A percentile compares a stretch with the other conserved stretches of the same genome.
Evolutionary conservation across 2,329 filamentous ascomycete genomes (phyloP).

Genomic region (Neurospora sp.): DNA sequence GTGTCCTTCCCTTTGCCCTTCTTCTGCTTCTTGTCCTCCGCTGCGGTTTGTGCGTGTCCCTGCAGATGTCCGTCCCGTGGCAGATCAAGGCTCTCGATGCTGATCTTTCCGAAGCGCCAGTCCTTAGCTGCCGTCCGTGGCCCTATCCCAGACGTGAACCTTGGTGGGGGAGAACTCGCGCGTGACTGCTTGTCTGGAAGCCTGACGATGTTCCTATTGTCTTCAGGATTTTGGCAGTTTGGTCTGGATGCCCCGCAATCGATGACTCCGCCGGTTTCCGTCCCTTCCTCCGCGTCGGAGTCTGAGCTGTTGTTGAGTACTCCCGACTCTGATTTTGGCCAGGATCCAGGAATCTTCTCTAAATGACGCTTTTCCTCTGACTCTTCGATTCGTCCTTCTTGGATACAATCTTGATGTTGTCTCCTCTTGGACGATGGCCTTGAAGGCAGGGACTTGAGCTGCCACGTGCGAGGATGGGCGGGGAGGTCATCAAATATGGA

Average conservation of each 20-base stretch:
- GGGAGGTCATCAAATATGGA: slow-evolving; percentile 48
- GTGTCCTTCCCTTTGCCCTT: slow-evolving; percentile 19
- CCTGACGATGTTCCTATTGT: slow-evolving; percentile 24
- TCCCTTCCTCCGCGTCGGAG: slow-evolving; percentile 6
- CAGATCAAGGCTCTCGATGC: slow-evolving; percentile 75
- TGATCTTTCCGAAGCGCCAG: slow-evolving; percentile 73
- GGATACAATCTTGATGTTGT: neutral
- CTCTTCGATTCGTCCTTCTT: neutral
- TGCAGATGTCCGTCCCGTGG: neutral
- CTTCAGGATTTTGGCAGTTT: slow-evolving; percentile 16
- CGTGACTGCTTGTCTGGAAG: slow-evolving; percentile 31
- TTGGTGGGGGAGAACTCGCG: slow-evolving; percentile 32
- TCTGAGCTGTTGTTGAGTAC: slow-evolving; percentile 5
- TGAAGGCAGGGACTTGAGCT: neutral
- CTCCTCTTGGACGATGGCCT: neutral
- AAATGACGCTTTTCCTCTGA: slow-evolving; percentile 5
- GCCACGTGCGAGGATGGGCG: slow-evolving; percentile 29
- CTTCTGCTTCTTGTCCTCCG: slow-evolving; percentile 14
- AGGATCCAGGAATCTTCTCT: neutral
- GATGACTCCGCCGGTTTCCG: slow-evolving; percentile 26
- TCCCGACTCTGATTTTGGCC: neutral
- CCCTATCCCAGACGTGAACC: slow-evolving; percentile 33
- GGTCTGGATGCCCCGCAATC: slow-evolving; percentile 38
- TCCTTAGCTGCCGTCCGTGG: slow-evolving; percentile 48
- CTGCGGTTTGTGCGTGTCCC: neutral